Evolutionary conservation across 192 early-diverging fungal species (phyloP).

Genomic region (Mortierella claussenii): DNA sequence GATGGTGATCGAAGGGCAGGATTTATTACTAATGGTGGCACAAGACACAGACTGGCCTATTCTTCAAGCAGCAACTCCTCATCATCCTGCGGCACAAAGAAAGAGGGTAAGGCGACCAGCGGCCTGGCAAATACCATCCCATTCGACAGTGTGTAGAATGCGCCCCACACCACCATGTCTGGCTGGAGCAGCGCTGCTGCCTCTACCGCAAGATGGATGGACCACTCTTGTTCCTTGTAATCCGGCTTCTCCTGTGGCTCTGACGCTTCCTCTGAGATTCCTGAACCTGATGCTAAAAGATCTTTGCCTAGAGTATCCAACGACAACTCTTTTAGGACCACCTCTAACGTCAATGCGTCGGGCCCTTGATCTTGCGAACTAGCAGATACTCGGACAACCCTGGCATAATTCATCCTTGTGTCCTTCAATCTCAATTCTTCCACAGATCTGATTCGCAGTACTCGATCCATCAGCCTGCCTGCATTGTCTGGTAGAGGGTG

Average conservation of each 20-base stretch:
- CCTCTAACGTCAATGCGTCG: not conserved
- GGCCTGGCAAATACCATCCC: conserved; percentile 28
- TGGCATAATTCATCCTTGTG: not conserved
- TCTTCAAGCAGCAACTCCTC: no score
- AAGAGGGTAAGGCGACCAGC: conserved; percentile 18
- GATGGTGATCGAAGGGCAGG: no score
- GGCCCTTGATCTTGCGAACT: not conserved
- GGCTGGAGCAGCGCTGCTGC: conserved; percentile 5
- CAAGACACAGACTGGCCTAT: no score
- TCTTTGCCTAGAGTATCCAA: no score
- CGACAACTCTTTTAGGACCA: conserved; percentile 2
- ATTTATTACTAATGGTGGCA: no score
- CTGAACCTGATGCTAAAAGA: no score
- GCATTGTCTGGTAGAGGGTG: conserved; percentile 13
- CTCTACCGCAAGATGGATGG: conserved; percentile 1
- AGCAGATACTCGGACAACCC: not conserved
- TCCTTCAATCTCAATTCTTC: not conserved
- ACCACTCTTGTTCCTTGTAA: not conserved
- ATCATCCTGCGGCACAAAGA: conserved; percentile 19
- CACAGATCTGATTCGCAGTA: not conserved
- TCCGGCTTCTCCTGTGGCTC: not conserved
- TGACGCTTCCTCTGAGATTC: no score
- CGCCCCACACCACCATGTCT: conserved; percentile 19
- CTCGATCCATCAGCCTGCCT: conserved; percentile 1
- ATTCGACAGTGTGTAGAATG: conserved; percentile 32